These are phyloP conservation scores for Haematococcus sp. DNA, from an alignment of 139 green algal genomes.

Conservation along the genomic window DNA sequence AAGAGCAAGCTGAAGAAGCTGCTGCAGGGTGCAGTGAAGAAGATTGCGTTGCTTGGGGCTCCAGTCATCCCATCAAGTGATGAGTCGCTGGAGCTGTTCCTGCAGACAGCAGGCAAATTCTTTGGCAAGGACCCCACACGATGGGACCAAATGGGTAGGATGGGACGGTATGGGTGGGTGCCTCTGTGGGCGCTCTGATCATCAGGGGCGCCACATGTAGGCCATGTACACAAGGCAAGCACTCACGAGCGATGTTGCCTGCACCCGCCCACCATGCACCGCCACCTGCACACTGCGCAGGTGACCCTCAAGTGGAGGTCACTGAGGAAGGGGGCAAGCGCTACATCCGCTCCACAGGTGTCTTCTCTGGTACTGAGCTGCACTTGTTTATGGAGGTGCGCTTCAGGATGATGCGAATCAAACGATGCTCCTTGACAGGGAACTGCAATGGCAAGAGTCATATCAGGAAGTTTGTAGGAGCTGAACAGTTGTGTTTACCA, in stretches of 20 bases:
- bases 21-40: slow-evolving; percentile 29
- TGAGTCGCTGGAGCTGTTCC: slow-evolving; percentile 51
- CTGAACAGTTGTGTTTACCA: too few relatives aligned
- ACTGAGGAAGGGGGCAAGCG: slow-evolving; percentile 55
- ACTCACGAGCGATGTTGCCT: not conserved
- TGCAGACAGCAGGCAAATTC: slow-evolving; percentile 48
- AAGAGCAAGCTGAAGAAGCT: slow-evolving; percentile 42
- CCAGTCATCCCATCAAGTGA: slow-evolving; percentile 44
- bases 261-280: not conserved
- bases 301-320: slow-evolving; percentile 41
- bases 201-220: not conserved
- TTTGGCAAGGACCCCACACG: slow-evolving; percentile 69
- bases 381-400: slow-evolving; percentile 41
- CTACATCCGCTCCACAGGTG: slow-evolving; percentile 56
- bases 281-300: slow-evolving; percentile 16
- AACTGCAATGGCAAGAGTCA: too few relatives aligned
- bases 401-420: slow-evolving; percentile 14
- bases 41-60: slow-evolving; percentile 35
- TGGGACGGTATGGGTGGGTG: not conserved
- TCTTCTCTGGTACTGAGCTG: slow-evolving; percentile 64
- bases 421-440: slow-evolving; percentile 27
- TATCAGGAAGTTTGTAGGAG: too few relatives aligned
- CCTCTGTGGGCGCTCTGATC: not conserved
- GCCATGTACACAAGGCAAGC: too few relatives aligned
- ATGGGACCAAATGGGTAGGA: slow-evolving; percentile 57